These are phyloP conservation scores for Akanthomyces dipterigenus DNA, from an alignment of 2,329 filamentous ascomycete genomes.

Conservation along the genomic window DNA sequence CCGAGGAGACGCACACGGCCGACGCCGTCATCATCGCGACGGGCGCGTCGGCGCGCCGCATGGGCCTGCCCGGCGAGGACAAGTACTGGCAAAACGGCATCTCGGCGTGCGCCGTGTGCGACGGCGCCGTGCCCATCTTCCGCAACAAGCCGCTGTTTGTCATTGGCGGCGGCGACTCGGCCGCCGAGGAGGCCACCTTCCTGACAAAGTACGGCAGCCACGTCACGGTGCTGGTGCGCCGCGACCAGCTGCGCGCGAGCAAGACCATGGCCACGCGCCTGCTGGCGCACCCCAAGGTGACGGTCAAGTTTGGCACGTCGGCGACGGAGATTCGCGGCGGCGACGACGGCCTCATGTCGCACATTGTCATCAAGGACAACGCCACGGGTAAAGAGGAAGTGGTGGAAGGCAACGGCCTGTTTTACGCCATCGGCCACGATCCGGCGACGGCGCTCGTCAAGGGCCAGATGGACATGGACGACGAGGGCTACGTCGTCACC, in stretches of 20 bases:
- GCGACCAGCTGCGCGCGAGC: conserved; percentile 77
- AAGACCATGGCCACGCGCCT: conserved; percentile 88
- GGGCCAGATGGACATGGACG: conserved; percentile 80
- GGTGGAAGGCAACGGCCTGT: conserved; percentile 85
- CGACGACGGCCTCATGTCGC: conserved; percentile 79
- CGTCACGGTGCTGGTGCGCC: conserved; percentile 88
- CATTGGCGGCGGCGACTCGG: conserved; percentile 93
- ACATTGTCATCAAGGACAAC: conserved; percentile 76
- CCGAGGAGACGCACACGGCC: conserved; percentile 77
- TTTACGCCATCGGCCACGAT: conserved; percentile 96
- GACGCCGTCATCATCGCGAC: conserved; percentile 93
- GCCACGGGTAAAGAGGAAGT: conserved; percentile 70
- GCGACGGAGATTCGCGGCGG: conserved; percentile 82
- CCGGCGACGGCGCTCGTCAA: conserved; percentile 88
- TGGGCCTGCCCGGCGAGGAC: conserved; percentile 81
- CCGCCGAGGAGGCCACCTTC: conserved; percentile 95
- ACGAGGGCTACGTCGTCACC: conserved; percentile 86
- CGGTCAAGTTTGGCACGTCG: conserved; percentile 77
- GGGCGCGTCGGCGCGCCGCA: conserved; percentile 80
- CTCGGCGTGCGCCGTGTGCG: conserved; percentile 93
- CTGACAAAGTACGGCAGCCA: conserved; percentile 95
- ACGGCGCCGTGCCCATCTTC: conserved; percentile 96
- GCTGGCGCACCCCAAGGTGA: conserved; percentile 78
- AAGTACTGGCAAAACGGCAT: conserved; percentile 97
- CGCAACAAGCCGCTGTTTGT: conserved; percentile 92